Base-by-base conservation (phyloP, 495 filamentous ascomycete genomes). In the Aspergillus incahuasiensis region DNA sequence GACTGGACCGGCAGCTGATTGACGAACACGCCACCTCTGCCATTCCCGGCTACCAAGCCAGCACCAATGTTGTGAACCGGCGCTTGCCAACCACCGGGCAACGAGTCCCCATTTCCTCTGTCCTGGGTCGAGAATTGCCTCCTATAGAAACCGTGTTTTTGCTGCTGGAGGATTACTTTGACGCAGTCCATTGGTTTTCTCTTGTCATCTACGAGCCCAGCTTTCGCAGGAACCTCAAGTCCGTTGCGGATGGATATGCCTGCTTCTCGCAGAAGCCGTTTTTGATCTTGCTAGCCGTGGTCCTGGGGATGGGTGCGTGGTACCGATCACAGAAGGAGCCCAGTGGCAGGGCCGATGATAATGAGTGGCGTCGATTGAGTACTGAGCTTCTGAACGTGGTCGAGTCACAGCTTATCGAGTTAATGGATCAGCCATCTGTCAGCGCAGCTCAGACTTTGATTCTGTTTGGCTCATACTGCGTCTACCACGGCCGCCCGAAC, bases 401-500 rank as follows among this genome's bases (percentile, higher is more conserved):
- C 20, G 61, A 65, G 41, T 53, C 56, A 12, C 51, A 66, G 32
- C 41, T 73, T 15, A 55, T 70, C 38, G 68, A 73, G 22, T 44
- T 73, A 22, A 73, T 73, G 66, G 68, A 73, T 43, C 52, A 66
- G 28, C 63, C 63, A 28, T 67, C 62, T 6, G 38, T 73, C 9
- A 65, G 56, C 9, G 61, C 63, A 9, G 62, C 59, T 7, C 70
- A 73, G 53, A 58, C 63, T 1, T 71, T 65, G 39, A 64, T 62
- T 41, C 65, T 73, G 6, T 52, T 73, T 2, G 70, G 70, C n/a
- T 69, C 68, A 3, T 59, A 66, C 39, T 58, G 68, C 40, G 56
- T 71, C 34, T 73, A 73, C 48, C 68, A 71, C 45, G 70, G 68
- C n/a, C 60, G 62, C 5, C 68, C 70, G 6, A 66, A 66, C 28